Percentiles rank a stretch among this genome's conserved stretches.
phyloP scores from a whole-genome alignment of 305 asterid genomes.

The Solanum hybrid region DNA sequence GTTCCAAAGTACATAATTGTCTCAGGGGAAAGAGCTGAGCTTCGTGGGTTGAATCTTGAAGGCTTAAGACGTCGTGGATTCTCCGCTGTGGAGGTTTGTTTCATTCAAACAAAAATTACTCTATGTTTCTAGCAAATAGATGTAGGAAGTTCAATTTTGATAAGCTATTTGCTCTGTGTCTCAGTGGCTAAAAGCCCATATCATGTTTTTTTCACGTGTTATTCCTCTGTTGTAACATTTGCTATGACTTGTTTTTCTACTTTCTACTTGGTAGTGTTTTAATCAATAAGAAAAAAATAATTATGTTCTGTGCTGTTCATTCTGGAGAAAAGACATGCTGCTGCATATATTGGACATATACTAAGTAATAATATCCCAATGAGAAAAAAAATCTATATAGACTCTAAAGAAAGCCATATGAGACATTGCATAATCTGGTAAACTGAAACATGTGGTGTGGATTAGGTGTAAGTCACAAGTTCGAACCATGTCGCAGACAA shows the following conservation, averaged over 20 bases:
- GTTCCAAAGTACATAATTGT: constrained; percentile 91
- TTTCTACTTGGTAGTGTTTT: too few relatives aligned
- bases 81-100: constrained; percentile 57
- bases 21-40: constrained; percentile 91
- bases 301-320: not conserved
- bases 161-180: not conserved
- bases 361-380: not conserved
- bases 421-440: not conserved
- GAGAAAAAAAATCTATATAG: not conserved
- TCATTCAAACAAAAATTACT: not conserved
- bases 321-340: not conserved
- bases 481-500: not conserved
- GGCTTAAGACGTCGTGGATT: constrained; percentile 81
- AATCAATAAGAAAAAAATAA: too few relatives aligned
- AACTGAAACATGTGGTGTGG: not conserved
- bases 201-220: not conserved
- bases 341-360: not conserved
- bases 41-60: constrained; percentile 86
- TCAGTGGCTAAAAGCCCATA: not conserved
- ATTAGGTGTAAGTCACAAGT: not conserved
- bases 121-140: not conserved
- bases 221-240: not conserved
- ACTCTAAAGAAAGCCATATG: not conserved
- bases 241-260: not conserved
- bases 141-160: not conserved